phyloP scores from a whole-genome alignment of 768 basidiomycete genomes.

The Tylopilus plumbeoviolaceoides region DNA sequence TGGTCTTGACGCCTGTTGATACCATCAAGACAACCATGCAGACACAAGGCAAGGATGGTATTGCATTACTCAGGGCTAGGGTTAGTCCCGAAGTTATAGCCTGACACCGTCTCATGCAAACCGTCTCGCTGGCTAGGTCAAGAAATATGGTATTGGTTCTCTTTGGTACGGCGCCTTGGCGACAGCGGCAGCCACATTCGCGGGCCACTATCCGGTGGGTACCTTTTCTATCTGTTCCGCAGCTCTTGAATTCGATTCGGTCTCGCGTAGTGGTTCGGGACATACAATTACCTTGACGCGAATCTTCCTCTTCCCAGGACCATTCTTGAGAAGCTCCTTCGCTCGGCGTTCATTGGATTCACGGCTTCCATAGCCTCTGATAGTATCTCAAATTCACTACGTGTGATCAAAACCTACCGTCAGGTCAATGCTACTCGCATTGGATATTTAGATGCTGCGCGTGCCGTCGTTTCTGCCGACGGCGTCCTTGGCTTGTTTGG shows the following conservation, averaged over 20 bases:
- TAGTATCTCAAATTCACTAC: constrained; percentile 79
- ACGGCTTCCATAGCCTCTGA: constrained; percentile 82
- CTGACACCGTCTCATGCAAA: background rate
- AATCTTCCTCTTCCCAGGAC: constrained; percentile 55
- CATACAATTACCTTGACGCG: constrained; percentile 76
- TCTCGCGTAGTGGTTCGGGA: constrained; percentile 66
- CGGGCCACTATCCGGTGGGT: constrained; percentile 82
- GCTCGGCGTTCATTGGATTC: constrained; percentile 92
- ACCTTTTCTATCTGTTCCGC: background rate
- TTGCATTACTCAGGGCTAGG: constrained; percentile 60
- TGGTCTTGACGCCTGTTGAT: constrained; percentile 90
- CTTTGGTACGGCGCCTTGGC: constrained; percentile 92
- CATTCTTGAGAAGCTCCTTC: constrained; percentile 53
- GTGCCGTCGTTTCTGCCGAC: constrained; percentile 69
- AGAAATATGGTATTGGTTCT: constrained; percentile 67
- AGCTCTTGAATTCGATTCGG: background rate
- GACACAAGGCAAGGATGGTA: constrained; percentile 74
- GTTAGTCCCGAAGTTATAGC: constrained; percentile 33
- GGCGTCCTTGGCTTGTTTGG: constrained; percentile 80
- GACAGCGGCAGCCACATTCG: constrained; percentile 90
- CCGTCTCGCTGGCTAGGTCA: constrained; percentile 45
- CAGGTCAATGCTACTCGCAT: constrained; percentile 85
- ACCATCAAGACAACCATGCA: constrained; percentile 96
- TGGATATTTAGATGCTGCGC: constrained; percentile 74
- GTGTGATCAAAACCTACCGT: constrained; percentile 93